Percentiles rank a stretch among this genome's conserved stretches.
Evolutionary conservation across 768 basidiomycete genomes (phyloP).

Genomic region (Mrakia frigida): DNA sequence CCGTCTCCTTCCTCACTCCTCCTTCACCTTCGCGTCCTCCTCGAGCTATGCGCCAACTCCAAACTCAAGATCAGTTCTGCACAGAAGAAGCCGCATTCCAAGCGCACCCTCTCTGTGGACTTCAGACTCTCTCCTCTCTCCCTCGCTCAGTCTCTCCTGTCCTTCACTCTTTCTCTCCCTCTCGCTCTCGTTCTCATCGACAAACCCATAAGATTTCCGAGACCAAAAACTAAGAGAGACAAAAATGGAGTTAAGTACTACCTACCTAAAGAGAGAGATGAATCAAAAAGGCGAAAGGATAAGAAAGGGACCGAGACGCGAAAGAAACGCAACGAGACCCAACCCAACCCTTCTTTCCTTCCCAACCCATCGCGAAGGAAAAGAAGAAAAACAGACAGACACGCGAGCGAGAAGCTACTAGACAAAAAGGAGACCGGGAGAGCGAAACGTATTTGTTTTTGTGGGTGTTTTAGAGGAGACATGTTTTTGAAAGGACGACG

Average conservation of each 20-base stretch:
- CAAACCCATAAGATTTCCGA: too few relatives aligned
- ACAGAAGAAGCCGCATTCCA: too few relatives aligned
- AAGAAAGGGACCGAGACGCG: not conserved
- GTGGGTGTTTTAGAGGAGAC: not conserved
- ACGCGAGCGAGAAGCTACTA: not conserved
- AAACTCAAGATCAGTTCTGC: too few relatives aligned
- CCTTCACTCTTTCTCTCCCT: too few relatives aligned
- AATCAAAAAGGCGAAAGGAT: not conserved
- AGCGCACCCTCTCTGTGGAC: too few relatives aligned
- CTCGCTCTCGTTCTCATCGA: too few relatives aligned
- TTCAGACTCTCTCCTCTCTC: too few relatives aligned
- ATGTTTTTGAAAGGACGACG: not conserved
- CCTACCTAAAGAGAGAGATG: not conserved
- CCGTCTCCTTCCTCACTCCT: too few relatives aligned
- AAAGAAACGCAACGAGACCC: not conserved
- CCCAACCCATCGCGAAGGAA: not conserved
- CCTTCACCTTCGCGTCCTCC: too few relatives aligned
- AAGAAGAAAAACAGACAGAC: not conserved
- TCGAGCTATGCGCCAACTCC: too few relatives aligned
- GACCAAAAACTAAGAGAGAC: not conserved
- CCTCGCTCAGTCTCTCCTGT: too few relatives aligned
- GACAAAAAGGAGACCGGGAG: not conserved
- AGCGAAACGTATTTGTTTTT: too few relatives aligned
- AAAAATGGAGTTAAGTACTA: constrained; percentile 6
- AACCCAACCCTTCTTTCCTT: not conserved